Evolutionary conservation across 345 rosid genomes (phyloP), one percentile per base, ranked within the genome.

Genomic region (Citrus australasica): DNA sequence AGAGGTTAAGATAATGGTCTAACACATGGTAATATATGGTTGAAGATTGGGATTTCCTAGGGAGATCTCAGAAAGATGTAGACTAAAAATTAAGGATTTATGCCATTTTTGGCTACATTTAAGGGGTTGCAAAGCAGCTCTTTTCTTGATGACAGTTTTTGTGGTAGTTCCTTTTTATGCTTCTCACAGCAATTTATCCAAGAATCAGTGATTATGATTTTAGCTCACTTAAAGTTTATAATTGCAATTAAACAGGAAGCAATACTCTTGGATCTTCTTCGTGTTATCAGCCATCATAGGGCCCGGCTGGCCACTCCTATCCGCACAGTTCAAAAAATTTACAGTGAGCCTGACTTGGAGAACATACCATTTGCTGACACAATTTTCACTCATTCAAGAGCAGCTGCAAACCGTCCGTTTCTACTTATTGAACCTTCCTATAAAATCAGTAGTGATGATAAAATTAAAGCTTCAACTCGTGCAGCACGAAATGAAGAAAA

Each of bases 261-360:
- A 24, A 82, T 95, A 74, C 88, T 95, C 60, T 70, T 92, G 92
- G 98, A 95, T 87, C 99, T 95, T 85, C 96, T 93, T 13, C 87
- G 91, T 81, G 98, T 95, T 62, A 84, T 93, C 61, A 90, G 94
- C 69, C 95, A 95, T 85, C 99, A 95, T 28, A 83, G 88, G 14
- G 98, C 96, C 38, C 89, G 94, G 51, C 97, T 95, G 8, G 99
- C 99, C 80, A 95, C 96, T 71, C 99, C 97, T 27, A 92, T 93
- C 71, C 96, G 99, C 67, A 93, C 96, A 27, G 88, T 95, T 55
- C 98, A 92, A 82, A 93, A 93, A 71, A 78, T 90, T 77, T 89
- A 92, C 83, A 71, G 83, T 0, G 97, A 93, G 67, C 80, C 92
- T 71, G 98, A 93, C 69, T 75, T 91, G 83, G 99, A 93, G 48